Base-by-base conservation (phyloP, 2,329 filamentous ascomycete genomes). In the Clarireedia monteithiana region DNA sequence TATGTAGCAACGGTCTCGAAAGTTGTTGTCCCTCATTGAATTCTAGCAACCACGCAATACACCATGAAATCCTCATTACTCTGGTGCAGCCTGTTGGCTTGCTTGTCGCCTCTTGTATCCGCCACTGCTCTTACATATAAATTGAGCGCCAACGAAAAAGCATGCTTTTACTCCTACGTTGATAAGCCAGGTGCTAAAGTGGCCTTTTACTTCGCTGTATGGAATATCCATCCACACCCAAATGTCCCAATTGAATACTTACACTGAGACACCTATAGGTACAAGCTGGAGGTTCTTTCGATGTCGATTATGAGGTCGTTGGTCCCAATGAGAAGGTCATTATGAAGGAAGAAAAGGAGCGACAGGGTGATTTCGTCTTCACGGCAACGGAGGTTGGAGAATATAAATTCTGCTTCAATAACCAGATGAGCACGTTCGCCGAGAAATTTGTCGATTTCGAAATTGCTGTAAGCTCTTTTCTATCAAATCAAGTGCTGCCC, bases 371-470 rank as follows among this genome's bases (percentile, higher is more conserved):
- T 74, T 97, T 95, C 69, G 94, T 99, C 60, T 99, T 99, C 73
- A 96, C 91, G 0, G 94, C 91, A 47, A 89, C 90, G 67, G 83
- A 90, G 52, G 69, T 81, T 6, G 94, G 94, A 63, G 92, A 97
- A 68, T 96, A 97, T 76, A 83, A 85, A 53, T 97, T 99, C 77
- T 99, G 94, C 81, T 99, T 99, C 78, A 88, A 91, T 75, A 99
- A 99, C 69, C 88, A 94, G 70, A 96, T 99, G 88, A 95, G 89
- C 69, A 97, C 92, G 0, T 96, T 96, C 70, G 86, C 91, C 52
- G 94, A 99, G 75, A 99, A 99, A 77, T 85, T 90, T 71, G 91
- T 99, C 62, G 94, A 99, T 72, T 96, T 99, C 69, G 94, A 99
- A 75, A 96, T 99, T 69, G 82, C 91, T 60, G 92, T 94, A 77